Evolutionary conservation across 352 stramenopile genomes (phyloP), one percentile per base, ranked within the genome.

Genomic region (Globisporangium camurandrum): DNA sequence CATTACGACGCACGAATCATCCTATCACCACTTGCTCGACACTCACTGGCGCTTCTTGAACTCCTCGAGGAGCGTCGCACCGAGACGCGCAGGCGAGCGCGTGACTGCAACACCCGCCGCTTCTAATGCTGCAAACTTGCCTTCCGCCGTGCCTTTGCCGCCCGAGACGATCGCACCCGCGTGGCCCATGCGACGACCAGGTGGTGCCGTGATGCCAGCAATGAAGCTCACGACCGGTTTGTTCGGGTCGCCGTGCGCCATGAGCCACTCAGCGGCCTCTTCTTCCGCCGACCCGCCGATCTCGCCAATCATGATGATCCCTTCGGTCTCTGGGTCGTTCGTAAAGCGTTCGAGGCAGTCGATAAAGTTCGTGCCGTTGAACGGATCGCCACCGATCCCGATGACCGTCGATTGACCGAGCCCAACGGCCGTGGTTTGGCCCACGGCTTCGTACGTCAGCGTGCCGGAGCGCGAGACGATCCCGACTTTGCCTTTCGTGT

Each of bases 231-330:
- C 97, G 22, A 99, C 97, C 17, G 97, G 97, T 86, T 99, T 99
- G 70, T 97, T 98, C 31, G 92, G 93, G 71, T 99, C 87, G 40
- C 97, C 97, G 69, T 98, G 83, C 55, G 86, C 82, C 72, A 97
- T 96, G 61, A 99, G 86, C 96, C 96, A 99, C 66, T 98, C 96
- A 27, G 96, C 96, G 38, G 97, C 96, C 63, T 99, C 95, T 69
- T 99, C 97, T 72, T 99, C 97, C 17, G 96, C 96, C 38, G 71
- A 90, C 50, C 97, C 97, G 54, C 97, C 97, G 72, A 99, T 99
- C 78, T 99, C 97, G 57, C 97, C 97, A 67, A 99, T 99, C 96
- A 99, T 99, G 59, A 99, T 98, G 75, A 99, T 99, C 44, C 96
- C 93, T 59, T 98, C 90, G 11, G 96, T 99, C 77, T 99, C 80